Percentiles rank a stretch among this genome's conserved stretches.
Conservation (phyloP, 495 filamentous ascomycete species). For the Evernia prunastri region DNA sequence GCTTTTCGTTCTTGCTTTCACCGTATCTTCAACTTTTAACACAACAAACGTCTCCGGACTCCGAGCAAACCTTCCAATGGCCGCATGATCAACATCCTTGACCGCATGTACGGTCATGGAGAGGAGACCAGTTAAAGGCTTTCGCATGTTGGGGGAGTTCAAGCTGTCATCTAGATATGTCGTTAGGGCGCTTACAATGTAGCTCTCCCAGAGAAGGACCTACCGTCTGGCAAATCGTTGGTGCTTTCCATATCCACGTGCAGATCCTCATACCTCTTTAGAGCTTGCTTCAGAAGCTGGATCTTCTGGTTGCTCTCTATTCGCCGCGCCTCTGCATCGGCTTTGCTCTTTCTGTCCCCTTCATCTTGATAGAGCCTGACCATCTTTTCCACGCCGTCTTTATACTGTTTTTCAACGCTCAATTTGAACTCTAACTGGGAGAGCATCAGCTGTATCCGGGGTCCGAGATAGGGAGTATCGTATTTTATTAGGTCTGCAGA, state of each 20-base stretch:
- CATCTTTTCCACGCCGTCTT: slow-evolving; percentile 99
- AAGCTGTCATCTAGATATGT: slow-evolving; percentile 78
- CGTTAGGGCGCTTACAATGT: slow-evolving; percentile 15
- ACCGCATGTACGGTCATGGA: slow-evolving; percentile 81
- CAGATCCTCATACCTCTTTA: slow-evolving; percentile 95
- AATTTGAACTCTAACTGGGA: slow-evolving; percentile 98
- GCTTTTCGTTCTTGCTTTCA: slow-evolving; percentile 81
- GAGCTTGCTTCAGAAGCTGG: slow-evolving; percentile 84
- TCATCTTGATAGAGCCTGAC: slow-evolving; percentile 95
- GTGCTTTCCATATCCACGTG: slow-evolving; percentile 87
- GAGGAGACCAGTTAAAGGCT: slow-evolving; percentile 84
- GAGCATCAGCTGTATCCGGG: slow-evolving; percentile 97
- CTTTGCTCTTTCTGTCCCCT: slow-evolving; percentile 91
- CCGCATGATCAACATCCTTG: slow-evolving; percentile 90
- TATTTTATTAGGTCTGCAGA: slow-evolving; percentile 91
- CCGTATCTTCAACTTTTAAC: slow-evolving; percentile 90
- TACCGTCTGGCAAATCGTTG: slow-evolving; percentile 78
- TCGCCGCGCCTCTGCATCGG: slow-evolving; percentile 80
- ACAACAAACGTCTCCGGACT: slow-evolving; percentile 92
- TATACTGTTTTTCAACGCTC: slow-evolving; percentile 98
- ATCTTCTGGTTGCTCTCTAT: slow-evolving; percentile 98
- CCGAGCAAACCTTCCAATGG: slow-evolving; percentile 75
- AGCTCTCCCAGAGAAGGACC: slow-evolving; percentile 20
- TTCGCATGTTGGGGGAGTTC: slow-evolving; percentile 87
- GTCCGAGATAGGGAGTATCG: slow-evolving; percentile 90